Conservation (phyloP, 2,329 filamentous ascomycete genomes). For the Diplodia scrobiculata region DNA sequence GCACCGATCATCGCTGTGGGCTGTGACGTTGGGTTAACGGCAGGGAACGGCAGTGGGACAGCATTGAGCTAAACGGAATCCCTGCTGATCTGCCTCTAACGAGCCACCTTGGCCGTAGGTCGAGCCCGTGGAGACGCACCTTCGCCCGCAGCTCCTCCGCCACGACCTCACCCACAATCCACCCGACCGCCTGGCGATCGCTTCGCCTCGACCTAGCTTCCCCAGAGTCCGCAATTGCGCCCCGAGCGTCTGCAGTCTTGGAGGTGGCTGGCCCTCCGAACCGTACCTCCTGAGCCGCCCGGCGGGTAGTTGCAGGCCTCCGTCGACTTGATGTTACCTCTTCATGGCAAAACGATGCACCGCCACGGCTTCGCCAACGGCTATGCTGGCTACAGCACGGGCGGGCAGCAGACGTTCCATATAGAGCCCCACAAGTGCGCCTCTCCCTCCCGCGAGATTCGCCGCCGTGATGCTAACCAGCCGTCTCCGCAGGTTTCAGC, state of each 20-base stretch:
- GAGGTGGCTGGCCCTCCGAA: conserved; percentile 25
- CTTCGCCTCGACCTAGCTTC: conserved; percentile 15
- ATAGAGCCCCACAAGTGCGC: conserved; percentile 85
- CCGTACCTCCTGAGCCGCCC: conserved; percentile 27
- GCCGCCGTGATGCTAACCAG: conserved; percentile 37
- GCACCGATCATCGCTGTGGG: conserved; percentile 15
- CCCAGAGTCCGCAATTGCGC: conserved; percentile 25
- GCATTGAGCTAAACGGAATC: conserved; percentile 24
- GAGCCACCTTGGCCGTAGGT: conserved; percentile 29
- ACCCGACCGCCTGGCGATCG: conserved; percentile 27
- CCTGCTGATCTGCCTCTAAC: conserved; percentile 26
- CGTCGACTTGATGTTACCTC: conserved; percentile 57
- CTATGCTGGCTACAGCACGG: conserved; percentile 67
- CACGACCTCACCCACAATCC: conserved; percentile 23
- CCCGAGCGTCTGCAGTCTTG: conserved; percentile 6
- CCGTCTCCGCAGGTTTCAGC: conserved; percentile 69
- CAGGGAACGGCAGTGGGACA: conserved; percentile 21
- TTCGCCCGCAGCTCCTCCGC: conserved; percentile 20
- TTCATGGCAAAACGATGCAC: conserved; percentile 80
- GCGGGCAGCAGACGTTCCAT: conserved; percentile 71
- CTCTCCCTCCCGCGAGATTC: conserved; percentile 32
- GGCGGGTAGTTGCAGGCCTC: conserved; percentile 18
- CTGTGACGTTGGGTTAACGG: conserved; percentile 15
- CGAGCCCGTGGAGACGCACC: conserved; percentile 25
- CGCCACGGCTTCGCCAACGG: conserved; percentile 87